Conservation (phyloP, 768 basidiomycete genomes). For the Mycena vulgaris region DNA sequence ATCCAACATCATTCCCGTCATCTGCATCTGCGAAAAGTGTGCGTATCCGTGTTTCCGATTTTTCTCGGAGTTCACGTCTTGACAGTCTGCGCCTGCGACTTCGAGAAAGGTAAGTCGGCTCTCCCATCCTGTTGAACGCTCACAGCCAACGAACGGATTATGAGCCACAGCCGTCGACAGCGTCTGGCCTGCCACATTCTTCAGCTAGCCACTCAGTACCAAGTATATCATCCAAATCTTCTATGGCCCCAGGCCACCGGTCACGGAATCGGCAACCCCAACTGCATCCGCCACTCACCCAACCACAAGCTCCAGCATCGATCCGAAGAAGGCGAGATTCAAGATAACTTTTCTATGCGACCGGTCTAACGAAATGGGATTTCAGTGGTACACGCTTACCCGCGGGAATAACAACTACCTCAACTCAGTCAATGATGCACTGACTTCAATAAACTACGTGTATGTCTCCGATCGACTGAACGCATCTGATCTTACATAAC, state of each 20-base stretch:
- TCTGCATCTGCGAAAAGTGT: background rate
- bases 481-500: background rate
- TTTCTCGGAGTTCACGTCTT: too few species aligned
- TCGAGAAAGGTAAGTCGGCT: too few species aligned
- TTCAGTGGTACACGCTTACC: background rate
- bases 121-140: too few species aligned
- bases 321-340: background rate
- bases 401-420: background rate
- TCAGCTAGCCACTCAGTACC: too few species aligned
- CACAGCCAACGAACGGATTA: too few species aligned
- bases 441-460: background rate
- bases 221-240: too few species aligned
- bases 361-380: background rate
- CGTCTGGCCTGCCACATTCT: too few species aligned
- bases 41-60: too few species aligned
- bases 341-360: background rate
- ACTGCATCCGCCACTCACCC: background rate
- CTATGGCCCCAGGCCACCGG: too few species aligned
- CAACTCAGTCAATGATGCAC: background rate
- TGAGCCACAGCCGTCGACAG: too few species aligned
- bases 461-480: background rate
- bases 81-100: too few species aligned
- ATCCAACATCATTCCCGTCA: background rate
- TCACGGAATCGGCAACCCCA: too few species aligned
- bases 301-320: background rate